These are phyloP conservation scores for Voacanga thouarsii DNA, from an alignment of 257 asterid genomes.

Conservation along the genomic window DNA sequence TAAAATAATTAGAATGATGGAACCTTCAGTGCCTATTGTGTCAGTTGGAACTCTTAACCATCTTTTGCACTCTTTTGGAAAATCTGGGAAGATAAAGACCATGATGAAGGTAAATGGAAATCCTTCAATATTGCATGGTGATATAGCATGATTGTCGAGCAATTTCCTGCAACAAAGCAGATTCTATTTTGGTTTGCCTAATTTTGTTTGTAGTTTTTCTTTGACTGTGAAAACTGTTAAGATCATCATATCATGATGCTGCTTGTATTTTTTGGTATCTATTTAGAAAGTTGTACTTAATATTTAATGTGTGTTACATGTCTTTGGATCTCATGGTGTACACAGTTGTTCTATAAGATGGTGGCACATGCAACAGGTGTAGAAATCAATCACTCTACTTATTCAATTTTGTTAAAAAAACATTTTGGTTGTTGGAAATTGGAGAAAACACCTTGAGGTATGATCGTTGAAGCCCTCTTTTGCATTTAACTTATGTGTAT, in stretches of 20 bases:
- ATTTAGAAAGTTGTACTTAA: neutral
- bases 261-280: neutral
- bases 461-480: constrained; percentile 11
- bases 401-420: constrained; percentile 62
- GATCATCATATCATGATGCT: neutral
- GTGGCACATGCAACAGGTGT: constrained; percentile 69
- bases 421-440: constrained; percentile 81
- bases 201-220: neutral
- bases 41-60: constrained; percentile 85
- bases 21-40: constrained; percentile 51
- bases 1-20: constrained; percentile 64
- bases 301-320: constrained; percentile 11
- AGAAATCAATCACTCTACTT: constrained; percentile 60
- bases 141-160: neutral
- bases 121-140: neutral
- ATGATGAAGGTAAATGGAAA: constrained; percentile 76
- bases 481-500: neutral
- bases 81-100: constrained; percentile 68
- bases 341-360: constrained; percentile 78
- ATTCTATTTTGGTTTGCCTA: too few species aligned
- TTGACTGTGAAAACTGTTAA: neutral
- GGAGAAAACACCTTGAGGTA: constrained; percentile 98
- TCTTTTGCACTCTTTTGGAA: constrained; percentile 71
- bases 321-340: constrained; percentile 17
- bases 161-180: neutral